phyloP scores from a whole-genome alignment of 768 basidiomycete genomes.

The Pleurotus eryngii region DNA sequence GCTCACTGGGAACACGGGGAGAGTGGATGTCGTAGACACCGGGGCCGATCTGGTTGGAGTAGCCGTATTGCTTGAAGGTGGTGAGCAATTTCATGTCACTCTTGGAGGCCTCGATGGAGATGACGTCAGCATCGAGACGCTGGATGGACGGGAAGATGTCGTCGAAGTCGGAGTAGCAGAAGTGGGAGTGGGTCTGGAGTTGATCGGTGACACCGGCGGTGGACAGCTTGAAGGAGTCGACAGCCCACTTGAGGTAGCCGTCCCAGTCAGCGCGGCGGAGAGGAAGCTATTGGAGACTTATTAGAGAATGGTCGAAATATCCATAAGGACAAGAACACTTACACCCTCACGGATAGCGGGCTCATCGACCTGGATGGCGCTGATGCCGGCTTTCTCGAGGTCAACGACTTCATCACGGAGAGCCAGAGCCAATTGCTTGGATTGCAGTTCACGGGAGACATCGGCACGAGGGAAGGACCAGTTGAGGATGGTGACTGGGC shows the following conservation, averaged over 20 bases:
- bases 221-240: conserved; percentile 97
- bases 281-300: conserved; percentile 60
- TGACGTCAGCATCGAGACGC: conserved; percentile 96
- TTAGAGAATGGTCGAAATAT: conserved; percentile 10
- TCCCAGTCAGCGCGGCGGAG: conserved; percentile 97
- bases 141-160: conserved; percentile 98
- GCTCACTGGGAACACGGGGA: conserved; percentile 89
- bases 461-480: conserved; percentile 99
- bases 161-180: conserved; percentile 98
- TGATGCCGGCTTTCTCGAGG: conserved; percentile 94
- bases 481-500: conserved; percentile 98
- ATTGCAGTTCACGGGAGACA: conserved; percentile 92
- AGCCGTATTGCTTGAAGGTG: conserved; percentile 93
- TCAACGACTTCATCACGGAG: conserved; percentile 98
- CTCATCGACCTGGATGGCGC: conserved; percentile 99
- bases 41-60: conserved; percentile 96
- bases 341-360: conserved; percentile 99
- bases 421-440: conserved; percentile 95
- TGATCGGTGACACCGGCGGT: conserved; percentile 93
- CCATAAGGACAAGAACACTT: conserved; percentile 27
- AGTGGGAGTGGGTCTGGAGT: conserved; percentile 98
- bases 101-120: conserved; percentile 98
- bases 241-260: conserved; percentile 94
- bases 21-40: conserved; percentile 99
- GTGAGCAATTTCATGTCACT: conserved; percentile 95